Conservation (phyloP, 164 flowering plant species). For the Chimonanthus praecox region DNA sequence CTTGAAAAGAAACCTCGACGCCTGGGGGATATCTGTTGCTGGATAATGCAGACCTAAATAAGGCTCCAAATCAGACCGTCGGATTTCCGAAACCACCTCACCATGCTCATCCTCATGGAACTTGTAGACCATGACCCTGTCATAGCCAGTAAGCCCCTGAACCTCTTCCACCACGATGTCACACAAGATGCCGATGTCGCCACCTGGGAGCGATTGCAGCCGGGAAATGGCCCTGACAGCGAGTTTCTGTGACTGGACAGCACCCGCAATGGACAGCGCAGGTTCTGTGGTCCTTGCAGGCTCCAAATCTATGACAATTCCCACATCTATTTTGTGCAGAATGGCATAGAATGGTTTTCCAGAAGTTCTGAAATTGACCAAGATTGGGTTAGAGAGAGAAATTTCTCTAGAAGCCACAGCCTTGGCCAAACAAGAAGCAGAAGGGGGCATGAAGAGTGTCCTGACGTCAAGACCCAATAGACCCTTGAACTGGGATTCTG, state of each 20-base stretch:
- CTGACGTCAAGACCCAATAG: constrained; percentile 59
- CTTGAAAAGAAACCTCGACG: constrained; percentile 66
- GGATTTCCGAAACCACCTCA: constrained; percentile 62
- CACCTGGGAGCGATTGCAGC: constrained; percentile 64
- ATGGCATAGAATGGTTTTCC: constrained; percentile 63
- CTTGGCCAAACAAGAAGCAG: constrained; percentile 43
- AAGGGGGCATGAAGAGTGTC: constrained; percentile 50
- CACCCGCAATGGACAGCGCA: constrained; percentile 50
- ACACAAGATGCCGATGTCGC: constrained; percentile 47
- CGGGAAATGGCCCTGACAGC: constrained; percentile 63
- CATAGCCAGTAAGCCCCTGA: constrained; percentile 65
- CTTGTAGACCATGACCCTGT: constrained; percentile 75
- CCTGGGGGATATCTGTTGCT: constrained; percentile 75
- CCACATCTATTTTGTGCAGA: constrained; percentile 66
- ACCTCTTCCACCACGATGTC: constrained; percentile 64
- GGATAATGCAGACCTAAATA: constrained; percentile 72
- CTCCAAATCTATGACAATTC: constrained; percentile 68
- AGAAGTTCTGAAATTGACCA: constrained; percentile 44
- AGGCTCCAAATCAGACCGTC: constrained; percentile 63
- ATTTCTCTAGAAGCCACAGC: constrained; percentile 48
- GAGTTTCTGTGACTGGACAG: constrained; percentile 67
- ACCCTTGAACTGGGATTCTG: constrained; percentile 15
- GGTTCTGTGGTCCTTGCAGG: constrained; percentile 47
- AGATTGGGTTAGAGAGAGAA: constrained; percentile 61
- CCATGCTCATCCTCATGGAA: constrained; percentile 88